Evolutionary conservation across 1,139 yeast genomes (phyloP), one percentile per base, ranked within the genome.

Genomic region (Sugiyamaella japonica): DNA sequence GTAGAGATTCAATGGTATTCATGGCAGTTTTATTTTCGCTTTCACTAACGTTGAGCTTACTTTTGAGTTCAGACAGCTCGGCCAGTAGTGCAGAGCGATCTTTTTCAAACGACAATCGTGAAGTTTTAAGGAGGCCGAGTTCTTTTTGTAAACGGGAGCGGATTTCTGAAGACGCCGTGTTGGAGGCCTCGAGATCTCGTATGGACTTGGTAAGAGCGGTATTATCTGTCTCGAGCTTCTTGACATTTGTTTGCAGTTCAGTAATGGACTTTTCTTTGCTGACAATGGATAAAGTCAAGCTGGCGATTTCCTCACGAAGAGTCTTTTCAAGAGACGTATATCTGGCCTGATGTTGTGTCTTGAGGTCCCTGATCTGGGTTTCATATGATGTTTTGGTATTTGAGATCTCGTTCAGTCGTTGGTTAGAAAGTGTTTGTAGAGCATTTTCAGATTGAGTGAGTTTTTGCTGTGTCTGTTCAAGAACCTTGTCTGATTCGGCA

Each of bases 121-220:
- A 52, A 10, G 57, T 37, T 50, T 71, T 59, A 65, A 73, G 20
- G 8, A 71, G 72, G 53, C 68, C 71, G 3, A 75, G 67, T 56
- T 76, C 79, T 34, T 73, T 69, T 56, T 78, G 80, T 44, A 75
- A 69, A 54, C 80, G 79, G 2, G 66, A 72, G 23, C 82, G 75
- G 13, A 76, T 75, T 56, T 77, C 77, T 29, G 31, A 39, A 17
- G 46, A 28, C 25, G 52, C 82, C 85, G 61, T 81, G 79, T 60
- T 53, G 25, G 67, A 69, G 8, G 55, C 54, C 50, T 69, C 72
- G 10, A 68, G 42, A 12, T 65, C 57, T 15, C 61, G 61, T 7
- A 65, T 50, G 16, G 66, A 61, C 41, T 66, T 66, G 44, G 61
- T 60, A 23, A 67, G 56, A 1, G 63, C 57, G 6, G 56, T 49